Base-by-base conservation (phyloP, 164 flowering plant species). In the Protea cynaroides region DNA sequence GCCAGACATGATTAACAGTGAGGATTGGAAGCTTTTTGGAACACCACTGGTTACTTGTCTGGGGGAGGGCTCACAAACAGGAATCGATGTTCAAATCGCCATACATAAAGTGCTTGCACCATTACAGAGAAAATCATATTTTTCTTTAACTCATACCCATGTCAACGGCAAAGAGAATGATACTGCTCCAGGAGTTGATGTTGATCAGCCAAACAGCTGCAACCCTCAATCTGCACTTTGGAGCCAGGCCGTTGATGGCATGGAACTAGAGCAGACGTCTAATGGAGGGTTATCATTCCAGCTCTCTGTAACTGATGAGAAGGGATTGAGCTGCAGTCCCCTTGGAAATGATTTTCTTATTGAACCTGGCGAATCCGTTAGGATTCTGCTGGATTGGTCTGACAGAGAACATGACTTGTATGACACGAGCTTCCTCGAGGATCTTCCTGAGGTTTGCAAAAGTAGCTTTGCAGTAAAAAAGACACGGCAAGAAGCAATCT, bases 371-470 rank as follows among this genome's bases (percentile, higher is more conserved):
- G 60, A 71, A 49, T 36, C 54, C 21, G 29, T 82, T 21, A 82
- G 66, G 69, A 76, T 86, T 62, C 19, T 81, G 63, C 62, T 92
- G 69, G 90, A 84, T 58, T 92, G 98, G 99, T 85, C 86, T 67
- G 86, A 84, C n/a, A 75, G 72, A 61, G 96, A 86, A 56, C 75
- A 74, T 50, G 89, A 80, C 25, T 25, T 79, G 25, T 95, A 90
- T 79, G 95, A 95, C 73, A 29, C 76, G 37, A 79, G 83, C 80
- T 92, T 70, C 71, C 80, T 95, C 10, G 79, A 80, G 78, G 82
- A 88, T 72, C 84, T 92, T 25, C 99, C 99, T 0, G 95, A 70
- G 69, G 97, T 90, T 62, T 80, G 68, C 78, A 92, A 90, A 72
- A 67, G 83, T 25, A 91, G 88, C 56, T 72, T 76, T 65, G 69